Conservation (phyloP, 495 filamentous ascomycete genomes). For the Trichoderma reesei region DNA sequence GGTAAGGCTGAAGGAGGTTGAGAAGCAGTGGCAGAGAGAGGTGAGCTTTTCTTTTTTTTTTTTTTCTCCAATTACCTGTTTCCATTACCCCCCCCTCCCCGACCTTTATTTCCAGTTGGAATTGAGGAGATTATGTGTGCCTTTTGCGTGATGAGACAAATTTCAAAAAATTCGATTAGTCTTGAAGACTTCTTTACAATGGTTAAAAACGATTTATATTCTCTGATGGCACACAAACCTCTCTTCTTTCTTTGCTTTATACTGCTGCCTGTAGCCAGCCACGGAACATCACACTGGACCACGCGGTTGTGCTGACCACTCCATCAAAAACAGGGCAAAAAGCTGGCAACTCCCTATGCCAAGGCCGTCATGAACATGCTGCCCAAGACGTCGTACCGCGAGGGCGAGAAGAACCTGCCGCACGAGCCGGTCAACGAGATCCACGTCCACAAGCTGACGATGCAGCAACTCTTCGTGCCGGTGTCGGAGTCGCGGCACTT, state of each 20-base stretch:
- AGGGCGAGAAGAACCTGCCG: slow-evolving; percentile 17
- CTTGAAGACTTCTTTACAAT: slow-evolving; percentile 84
- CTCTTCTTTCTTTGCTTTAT: slow-evolving; percentile 40
- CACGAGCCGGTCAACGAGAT: slow-evolving; percentile 93
- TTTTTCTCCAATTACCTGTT: slow-evolving; percentile 13
- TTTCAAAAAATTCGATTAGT: slow-evolving; percentile 96
- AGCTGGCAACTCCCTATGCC: slow-evolving; percentile 64
- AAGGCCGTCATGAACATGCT: slow-evolving; percentile 73
- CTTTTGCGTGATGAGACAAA: slow-evolving; percentile 45
- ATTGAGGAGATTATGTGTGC: not conserved
- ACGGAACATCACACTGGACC: not conserved
- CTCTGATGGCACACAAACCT: slow-evolving; percentile 10
- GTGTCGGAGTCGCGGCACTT: slow-evolving; percentile 83
- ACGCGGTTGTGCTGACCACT: not conserved
- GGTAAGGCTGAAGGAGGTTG: slow-evolving; percentile 75
- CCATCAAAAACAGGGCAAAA: slow-evolving; percentile 52
- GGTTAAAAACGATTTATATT: slow-evolving; percentile 49
- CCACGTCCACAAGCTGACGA: slow-evolving; percentile 67
- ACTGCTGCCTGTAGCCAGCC: not conserved
- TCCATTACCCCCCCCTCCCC: slow-evolving; percentile 6
- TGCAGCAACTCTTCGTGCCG: slow-evolving; percentile 80
- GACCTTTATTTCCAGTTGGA: not conserved
- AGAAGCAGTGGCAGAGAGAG: slow-evolving; percentile 62
- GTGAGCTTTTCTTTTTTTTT: not conserved
- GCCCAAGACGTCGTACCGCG: slow-evolving; percentile 36